Percentiles rank a stretch among this genome's conserved stretches.
Evolutionary conservation across 345 rosid genomes (phyloP).

Genomic region (Salix udensis): DNA sequence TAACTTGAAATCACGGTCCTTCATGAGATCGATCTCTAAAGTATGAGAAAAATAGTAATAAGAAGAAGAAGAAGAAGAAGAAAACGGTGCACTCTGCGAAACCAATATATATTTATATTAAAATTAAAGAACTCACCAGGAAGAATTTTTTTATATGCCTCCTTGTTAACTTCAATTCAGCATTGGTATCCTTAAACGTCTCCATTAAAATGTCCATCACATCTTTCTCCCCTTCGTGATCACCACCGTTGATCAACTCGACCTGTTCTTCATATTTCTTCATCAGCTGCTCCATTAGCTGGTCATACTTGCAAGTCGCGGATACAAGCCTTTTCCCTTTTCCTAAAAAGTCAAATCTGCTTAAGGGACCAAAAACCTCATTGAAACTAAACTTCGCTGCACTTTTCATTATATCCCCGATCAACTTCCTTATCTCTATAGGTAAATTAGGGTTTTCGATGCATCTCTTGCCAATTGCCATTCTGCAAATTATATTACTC

Average conservation of each 20-base stretch:
- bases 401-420: slow-evolving; percentile 41
- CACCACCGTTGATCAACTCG: slow-evolving; percentile 7
- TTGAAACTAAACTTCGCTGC: slow-evolving; percentile 54
- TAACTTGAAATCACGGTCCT: too few species aligned
- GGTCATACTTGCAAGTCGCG: slow-evolving; percentile 41
- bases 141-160: slow-evolving; percentile 60
- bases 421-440: slow-evolving; percentile 27
- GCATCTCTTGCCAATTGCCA: slow-evolving; percentile 69
- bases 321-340: slow-evolving; percentile 47
- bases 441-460: slow-evolving; percentile 46
- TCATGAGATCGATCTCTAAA: too few species aligned
- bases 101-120: background rate
- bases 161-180: slow-evolving; percentile 53
- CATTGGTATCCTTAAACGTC: slow-evolving; percentile 40
- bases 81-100: background rate
- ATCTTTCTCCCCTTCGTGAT: slow-evolving; percentile 36
- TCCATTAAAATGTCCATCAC: slow-evolving; percentile 58
- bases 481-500: slow-evolving; percentile 52
- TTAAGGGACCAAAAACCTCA: slow-evolving; percentile 66
- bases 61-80: too few species aligned
- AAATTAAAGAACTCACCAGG: slow-evolving; percentile 39
- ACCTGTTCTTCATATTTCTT: slow-evolving; percentile 45
- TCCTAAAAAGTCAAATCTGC: slow-evolving; percentile 51
- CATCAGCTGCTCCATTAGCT: slow-evolving; percentile 49
- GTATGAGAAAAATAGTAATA: too few species aligned